Conservation (phyloP, 1,284 basidiomycete species). For the Neolentinus lepideus region DNA sequence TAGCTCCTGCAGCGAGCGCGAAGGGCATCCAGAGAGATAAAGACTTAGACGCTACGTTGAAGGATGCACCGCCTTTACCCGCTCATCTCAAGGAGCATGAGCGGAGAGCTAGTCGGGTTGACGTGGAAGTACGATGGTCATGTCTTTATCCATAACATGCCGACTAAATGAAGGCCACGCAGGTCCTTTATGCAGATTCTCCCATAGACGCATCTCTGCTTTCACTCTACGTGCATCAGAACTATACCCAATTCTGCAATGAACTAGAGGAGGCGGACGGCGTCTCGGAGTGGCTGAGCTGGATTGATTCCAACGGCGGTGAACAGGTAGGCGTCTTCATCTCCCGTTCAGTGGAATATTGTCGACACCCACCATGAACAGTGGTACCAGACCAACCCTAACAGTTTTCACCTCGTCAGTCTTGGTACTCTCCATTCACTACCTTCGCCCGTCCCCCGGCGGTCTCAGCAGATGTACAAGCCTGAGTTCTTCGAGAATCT, state of each 20-base stretch:
- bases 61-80: constrained; percentile 47
- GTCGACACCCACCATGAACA: constrained; percentile 20
- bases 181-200: constrained; percentile 78
- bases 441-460: constrained; percentile 78
- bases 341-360: neutral
- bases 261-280: constrained; percentile 71
- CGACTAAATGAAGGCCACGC: neutral
- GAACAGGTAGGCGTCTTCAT: constrained; percentile 37
- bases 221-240: constrained; percentile 90
- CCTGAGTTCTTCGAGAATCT: constrained; percentile 64
- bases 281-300: constrained; percentile 76
- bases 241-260: constrained; percentile 79
- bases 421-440: constrained; percentile 77
- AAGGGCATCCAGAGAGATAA: constrained; percentile 53
- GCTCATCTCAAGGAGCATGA: constrained; percentile 51
- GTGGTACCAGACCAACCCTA: constrained; percentile 77
- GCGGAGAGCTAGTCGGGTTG: constrained; percentile 70
- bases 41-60: constrained; percentile 43
- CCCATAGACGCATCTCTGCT: constrained; percentile 89
- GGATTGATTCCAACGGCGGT: constrained; percentile 71
- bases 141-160: no score
- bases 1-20: constrained; percentile 39
- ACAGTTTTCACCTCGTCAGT: constrained; percentile 78
- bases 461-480: constrained; percentile 74
- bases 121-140: constrained; percentile 59